A percentile compares a stretch with the other conserved stretches of the same genome.
Conservation (phyloP, 2,329 filamentous ascomycete species). For the Scedosporium minutisporum region DNA sequence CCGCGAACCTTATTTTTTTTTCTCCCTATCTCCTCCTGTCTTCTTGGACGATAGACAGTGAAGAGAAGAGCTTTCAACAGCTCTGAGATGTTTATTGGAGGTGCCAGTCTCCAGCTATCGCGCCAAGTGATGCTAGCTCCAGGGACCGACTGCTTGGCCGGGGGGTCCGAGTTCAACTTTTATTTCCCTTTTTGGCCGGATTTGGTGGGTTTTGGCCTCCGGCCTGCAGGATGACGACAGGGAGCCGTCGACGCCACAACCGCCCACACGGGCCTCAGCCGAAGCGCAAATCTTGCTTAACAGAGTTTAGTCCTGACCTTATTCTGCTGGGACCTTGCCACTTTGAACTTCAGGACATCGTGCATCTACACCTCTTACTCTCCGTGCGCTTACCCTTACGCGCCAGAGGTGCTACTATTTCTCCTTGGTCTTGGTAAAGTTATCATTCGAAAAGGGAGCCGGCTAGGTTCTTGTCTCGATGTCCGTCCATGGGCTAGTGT, state of each 20-base stretch:
- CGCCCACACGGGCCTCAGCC: background rate
- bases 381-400: too few relatives aligned
- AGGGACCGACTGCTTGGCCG: background rate
- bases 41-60: background rate
- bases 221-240: conserved; percentile 2
- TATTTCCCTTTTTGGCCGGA: background rate
- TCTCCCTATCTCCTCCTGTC: background rate
- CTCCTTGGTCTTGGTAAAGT: too few relatives aligned
- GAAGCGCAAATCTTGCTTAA: background rate
- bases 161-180: background rate
- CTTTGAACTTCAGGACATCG: too few relatives aligned
- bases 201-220: background rate
- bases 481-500: too few relatives aligned
- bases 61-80: background rate
- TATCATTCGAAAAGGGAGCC: too few relatives aligned
- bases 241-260: background rate
- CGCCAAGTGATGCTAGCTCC: background rate
- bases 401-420: too few relatives aligned
- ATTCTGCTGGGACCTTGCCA: background rate
- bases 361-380: too few relatives aligned
- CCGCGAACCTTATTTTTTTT: background rate
- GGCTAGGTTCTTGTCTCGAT: too few relatives aligned
- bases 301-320: background rate
- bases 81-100: background rate
- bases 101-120: background rate